Evolutionary conservation across 192 early-diverging fungal genomes (phyloP).

Genomic region (Entomortierella beljakovae): DNA sequence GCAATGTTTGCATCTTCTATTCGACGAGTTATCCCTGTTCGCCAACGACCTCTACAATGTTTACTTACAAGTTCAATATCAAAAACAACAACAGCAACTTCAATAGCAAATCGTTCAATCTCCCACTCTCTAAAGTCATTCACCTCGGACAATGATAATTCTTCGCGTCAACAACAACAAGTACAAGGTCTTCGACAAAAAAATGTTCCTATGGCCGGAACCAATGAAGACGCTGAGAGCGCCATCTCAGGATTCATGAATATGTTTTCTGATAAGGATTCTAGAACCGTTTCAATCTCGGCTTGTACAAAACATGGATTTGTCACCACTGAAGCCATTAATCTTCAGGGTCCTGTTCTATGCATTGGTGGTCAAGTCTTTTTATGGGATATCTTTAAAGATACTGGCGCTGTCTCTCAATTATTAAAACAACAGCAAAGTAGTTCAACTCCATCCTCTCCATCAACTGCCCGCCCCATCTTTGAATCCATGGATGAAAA

Average conservation of each 20-base stretch:
- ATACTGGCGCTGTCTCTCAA: conserved; percentile 23
- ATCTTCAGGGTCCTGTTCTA: conserved; percentile 60
- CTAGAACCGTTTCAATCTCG: conserved; percentile 56
- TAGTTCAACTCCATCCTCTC: neutral
- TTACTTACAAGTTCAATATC: too few species aligned
- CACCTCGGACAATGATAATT: too few species aligned
- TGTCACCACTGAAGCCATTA: conserved; percentile 60
- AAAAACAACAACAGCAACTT: conserved; percentile 5
- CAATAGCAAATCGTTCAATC: neutral
- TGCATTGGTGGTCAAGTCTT: conserved; percentile 65
- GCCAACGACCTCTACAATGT: too few species aligned
- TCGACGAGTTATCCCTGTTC: too few species aligned
- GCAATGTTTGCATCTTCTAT: too few species aligned
- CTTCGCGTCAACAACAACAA: neutral
- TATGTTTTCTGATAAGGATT: conserved; percentile 64
- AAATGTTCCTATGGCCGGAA: conserved; percentile 22
- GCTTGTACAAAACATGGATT: conserved; percentile 66
- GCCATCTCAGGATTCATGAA: conserved; percentile 64
- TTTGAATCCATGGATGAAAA: conserved; percentile 52
- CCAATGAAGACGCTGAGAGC: conserved; percentile 42
- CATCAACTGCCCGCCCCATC: conserved; percentile 19
- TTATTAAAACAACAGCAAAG: neutral
- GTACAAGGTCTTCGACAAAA: conserved; percentile 38
- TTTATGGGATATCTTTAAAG: conserved; percentile 65
- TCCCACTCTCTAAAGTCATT: too few species aligned